Conservation (phyloP, 805 yeast species). For the Maudiozyma bulderi region DNA sequence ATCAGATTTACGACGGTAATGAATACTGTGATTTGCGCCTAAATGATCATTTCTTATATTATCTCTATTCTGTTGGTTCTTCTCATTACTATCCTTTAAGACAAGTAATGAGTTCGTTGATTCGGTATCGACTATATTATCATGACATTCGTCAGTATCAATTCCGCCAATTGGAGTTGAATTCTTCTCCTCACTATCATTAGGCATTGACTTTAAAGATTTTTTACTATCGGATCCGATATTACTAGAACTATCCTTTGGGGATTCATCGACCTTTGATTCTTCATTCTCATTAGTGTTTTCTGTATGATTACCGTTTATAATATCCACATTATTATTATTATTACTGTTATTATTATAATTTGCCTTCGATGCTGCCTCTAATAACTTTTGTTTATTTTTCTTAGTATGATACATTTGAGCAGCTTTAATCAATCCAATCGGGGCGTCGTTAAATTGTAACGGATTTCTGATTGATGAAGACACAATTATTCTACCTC, state of each 20-base stretch:
- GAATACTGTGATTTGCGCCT: neutral
- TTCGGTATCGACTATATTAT: constrained; percentile 22
- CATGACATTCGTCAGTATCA: constrained; percentile 15
- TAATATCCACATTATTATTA: neutral
- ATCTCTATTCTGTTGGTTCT: constrained; percentile 2
- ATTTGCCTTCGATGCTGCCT: neutral
- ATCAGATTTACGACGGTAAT: constrained; percentile 19
- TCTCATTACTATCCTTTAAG: constrained; percentile 10
- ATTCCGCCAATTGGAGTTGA: neutral
- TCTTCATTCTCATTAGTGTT: neutral
- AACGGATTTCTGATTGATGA: constrained; percentile 21
- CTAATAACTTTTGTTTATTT: constrained; percentile 2
- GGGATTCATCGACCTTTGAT: neutral
- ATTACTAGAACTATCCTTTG: neutral
- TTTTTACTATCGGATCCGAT: neutral
- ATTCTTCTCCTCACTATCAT: neutral
- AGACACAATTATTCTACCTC: constrained; percentile 47
- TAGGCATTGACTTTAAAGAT: neutral
- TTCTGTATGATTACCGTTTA: neutral
- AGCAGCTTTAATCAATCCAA: constrained; percentile 15
- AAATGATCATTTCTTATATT: neutral
- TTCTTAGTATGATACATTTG: constrained; percentile 1
- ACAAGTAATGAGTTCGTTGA: constrained; percentile 17
- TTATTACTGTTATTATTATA: neutral
- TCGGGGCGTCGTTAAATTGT: constrained; percentile 16